phyloP scores from a whole-genome alignment of 768 basidiomycete genomes.

The Sporobolomyces roseus region DNA sequence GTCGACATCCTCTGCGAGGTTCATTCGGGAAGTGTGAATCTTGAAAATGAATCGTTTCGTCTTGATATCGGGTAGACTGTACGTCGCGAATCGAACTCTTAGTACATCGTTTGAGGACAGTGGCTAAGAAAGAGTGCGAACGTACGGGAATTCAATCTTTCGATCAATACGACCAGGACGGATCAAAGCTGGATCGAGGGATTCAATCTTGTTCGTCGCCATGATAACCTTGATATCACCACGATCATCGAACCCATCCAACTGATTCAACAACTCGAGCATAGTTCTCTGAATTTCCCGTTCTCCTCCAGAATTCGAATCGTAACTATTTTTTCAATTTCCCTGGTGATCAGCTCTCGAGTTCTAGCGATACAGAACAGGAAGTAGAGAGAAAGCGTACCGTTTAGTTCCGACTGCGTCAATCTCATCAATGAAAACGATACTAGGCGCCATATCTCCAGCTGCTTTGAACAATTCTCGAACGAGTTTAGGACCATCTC shows the following conservation, averaged over 20 bases:
- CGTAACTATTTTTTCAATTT: slow-evolving; percentile 61
- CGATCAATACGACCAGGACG: slow-evolving; percentile 97
- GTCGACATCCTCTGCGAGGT: slow-evolving; percentile 72
- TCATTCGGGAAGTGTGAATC: slow-evolving; percentile 87
- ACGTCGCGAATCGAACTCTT: background rate
- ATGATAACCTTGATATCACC: slow-evolving; percentile 99
- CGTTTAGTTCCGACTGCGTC: slow-evolving; percentile 98
- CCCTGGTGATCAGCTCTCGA: background rate
- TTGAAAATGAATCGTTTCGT: slow-evolving; percentile 98
- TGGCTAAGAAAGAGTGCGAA: no score
- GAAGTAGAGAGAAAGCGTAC: slow-evolving; percentile 51
- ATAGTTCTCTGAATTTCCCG: slow-evolving; percentile 99
- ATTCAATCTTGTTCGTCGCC: slow-evolving; percentile 98
- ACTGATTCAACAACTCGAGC: slow-evolving; percentile 95
- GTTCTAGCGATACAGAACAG: background rate
- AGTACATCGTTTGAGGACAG: background rate
- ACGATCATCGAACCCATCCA: slow-evolving; percentile 98
- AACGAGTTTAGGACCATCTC: slow-evolving; percentile 96
- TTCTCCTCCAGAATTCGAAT: slow-evolving; percentile 97
- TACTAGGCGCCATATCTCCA: slow-evolving; percentile 95
- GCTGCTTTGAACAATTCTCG: slow-evolving; percentile 95
- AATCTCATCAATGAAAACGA: slow-evolving; percentile 99
- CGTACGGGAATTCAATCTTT: slow-evolving; percentile 81
- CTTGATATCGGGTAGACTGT: slow-evolving; percentile 89
- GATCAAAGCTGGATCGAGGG: slow-evolving; percentile 94